phyloP scores from a whole-genome alignment of 2,329 filamentous ascomycete species.

The Penicillium decumbens region DNA sequence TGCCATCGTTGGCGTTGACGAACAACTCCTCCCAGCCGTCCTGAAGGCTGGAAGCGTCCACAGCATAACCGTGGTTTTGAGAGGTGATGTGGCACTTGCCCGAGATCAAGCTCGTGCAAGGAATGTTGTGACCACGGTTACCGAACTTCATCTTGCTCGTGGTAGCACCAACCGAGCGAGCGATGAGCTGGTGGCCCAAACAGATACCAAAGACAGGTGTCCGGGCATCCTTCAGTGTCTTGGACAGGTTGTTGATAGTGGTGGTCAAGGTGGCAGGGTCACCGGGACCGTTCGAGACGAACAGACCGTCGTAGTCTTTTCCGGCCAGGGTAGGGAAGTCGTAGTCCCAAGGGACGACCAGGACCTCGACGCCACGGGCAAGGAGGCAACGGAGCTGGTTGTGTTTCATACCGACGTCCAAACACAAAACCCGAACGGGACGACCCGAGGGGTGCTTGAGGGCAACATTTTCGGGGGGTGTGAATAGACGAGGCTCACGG shows the following conservation, averaged over 20 bases:
- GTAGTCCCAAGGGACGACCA: slow-evolving; percentile 95
- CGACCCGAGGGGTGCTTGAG: slow-evolving; percentile 86
- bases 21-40: slow-evolving; percentile 88
- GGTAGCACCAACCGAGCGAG: slow-evolving; percentile 75
- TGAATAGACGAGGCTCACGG: slow-evolving; percentile 78
- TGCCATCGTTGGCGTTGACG: slow-evolving; percentile 95
- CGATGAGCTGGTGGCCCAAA: slow-evolving; percentile 87
- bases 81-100: slow-evolving; percentile 98
- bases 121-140: slow-evolving; percentile 97
- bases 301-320: slow-evolving; percentile 89
- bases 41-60: slow-evolving; percentile 72
- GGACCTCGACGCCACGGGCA: slow-evolving; percentile 82
- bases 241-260: slow-evolving; percentile 74
- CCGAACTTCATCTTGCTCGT: slow-evolving; percentile 99
- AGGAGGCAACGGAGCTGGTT: slow-evolving; percentile 95
- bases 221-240: slow-evolving; percentile 70
- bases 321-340: slow-evolving; percentile 73
- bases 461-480: slow-evolving; percentile 63
- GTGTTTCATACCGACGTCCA: slow-evolving; percentile 97
- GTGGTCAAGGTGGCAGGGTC: slow-evolving; percentile 78
- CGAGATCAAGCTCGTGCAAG: slow-evolving; percentile 90
- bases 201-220: slow-evolving; percentile 95
- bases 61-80: slow-evolving; percentile 95
- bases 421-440: slow-evolving; percentile 77
- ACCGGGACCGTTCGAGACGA: slow-evolving; percentile 96